Percentiles rank a stretch among this genome's conserved stretches.
These are phyloP conservation scores for Populus tomentosa DNA, from an alignment of 441 rosid species.

Conservation along the genomic window DNA sequence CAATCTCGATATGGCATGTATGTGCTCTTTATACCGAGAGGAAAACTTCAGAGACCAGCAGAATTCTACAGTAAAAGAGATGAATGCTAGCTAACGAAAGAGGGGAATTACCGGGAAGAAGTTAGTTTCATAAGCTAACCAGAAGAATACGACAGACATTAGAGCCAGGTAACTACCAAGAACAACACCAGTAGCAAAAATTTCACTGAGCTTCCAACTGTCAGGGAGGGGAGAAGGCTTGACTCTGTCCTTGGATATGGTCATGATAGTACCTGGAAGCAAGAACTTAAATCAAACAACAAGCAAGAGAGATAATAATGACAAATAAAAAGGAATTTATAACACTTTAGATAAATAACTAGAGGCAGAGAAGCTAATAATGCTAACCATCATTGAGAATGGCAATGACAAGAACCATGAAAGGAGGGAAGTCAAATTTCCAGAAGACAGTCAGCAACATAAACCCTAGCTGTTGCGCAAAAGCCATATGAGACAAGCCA, in stretches of 20 bases:
- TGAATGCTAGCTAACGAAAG: conserved; percentile 2
- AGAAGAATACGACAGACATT: conserved; percentile 78
- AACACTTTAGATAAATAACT: background rate
- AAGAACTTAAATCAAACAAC: background rate
- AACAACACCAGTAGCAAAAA: conserved; percentile 81
- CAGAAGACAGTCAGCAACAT: conserved; percentile 78
- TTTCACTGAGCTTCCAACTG: conserved; percentile 85
- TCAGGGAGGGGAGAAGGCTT: conserved; percentile 91
- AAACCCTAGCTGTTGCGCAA: conserved; percentile 64
- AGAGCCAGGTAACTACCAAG: conserved; percentile 80
- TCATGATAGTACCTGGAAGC: conserved; percentile 71
- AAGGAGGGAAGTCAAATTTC: conserved; percentile 91
- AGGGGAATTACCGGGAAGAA: conserved; percentile 54
- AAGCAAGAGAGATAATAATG: background rate
- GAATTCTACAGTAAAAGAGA: too few relatives aligned
- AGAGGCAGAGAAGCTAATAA: background rate
- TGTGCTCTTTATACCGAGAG: too few relatives aligned
- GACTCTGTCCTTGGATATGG: conserved; percentile 84
- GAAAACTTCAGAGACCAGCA: too few relatives aligned
- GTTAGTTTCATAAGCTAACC: conserved; percentile 62
- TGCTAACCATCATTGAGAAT: conserved; percentile 80
- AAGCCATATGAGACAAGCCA: conserved; percentile 7
- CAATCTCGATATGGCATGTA: too few relatives aligned
- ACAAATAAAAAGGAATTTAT: background rate
- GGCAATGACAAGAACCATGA: conserved; percentile 92